These are phyloP conservation scores for Eurotiales sp. DNA, from an alignment of 2,329 filamentous ascomycete genomes.

Conservation along the genomic window DNA sequence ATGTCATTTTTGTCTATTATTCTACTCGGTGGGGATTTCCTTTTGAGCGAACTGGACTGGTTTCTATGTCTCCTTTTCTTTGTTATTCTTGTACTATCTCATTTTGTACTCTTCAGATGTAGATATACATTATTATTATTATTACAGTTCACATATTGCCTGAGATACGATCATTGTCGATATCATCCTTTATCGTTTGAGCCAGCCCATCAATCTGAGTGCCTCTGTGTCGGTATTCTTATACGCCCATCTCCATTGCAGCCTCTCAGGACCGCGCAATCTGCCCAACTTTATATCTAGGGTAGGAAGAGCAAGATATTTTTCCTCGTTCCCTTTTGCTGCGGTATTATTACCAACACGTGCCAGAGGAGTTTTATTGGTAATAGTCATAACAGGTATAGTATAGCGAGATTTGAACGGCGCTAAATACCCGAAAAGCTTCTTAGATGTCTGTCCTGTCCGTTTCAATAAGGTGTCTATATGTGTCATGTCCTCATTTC, in stretches of 20 bases:
- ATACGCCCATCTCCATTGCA: constrained; percentile 39
- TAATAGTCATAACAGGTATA: constrained; percentile 31
- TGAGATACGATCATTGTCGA: not conserved
- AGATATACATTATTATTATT: not conserved
- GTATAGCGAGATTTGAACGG: constrained; percentile 29
- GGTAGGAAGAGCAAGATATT: constrained; percentile 27
- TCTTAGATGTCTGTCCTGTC: not conserved
- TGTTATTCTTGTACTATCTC: constrained; percentile 7
- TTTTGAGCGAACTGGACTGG: constrained; percentile 7
- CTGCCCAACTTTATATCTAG: constrained; percentile 21
- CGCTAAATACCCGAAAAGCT: not conserved
- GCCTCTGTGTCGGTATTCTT: constrained; percentile 35
- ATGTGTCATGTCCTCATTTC: constrained; percentile 6
- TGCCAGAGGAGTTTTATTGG: not conserved
- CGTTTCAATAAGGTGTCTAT: not conserved
- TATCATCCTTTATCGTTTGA: constrained; percentile 3
- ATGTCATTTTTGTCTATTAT: not conserved
- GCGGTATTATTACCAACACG: not conserved
- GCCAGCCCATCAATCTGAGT: constrained; percentile 30
- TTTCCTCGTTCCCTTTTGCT: constrained; percentile 10
- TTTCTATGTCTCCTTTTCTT: constrained; percentile 1
- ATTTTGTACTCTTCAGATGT: constrained; percentile 1
- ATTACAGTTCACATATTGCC: not conserved
- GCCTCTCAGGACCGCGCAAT: constrained; percentile 5
- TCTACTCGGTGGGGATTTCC: constrained; percentile 2